Percentiles rank a stretch among this genome's conserved stretches.
These are phyloP conservation scores for Flaveria floridana DNA, from an alignment of 140 eudicot species.

Conservation along the genomic window DNA sequence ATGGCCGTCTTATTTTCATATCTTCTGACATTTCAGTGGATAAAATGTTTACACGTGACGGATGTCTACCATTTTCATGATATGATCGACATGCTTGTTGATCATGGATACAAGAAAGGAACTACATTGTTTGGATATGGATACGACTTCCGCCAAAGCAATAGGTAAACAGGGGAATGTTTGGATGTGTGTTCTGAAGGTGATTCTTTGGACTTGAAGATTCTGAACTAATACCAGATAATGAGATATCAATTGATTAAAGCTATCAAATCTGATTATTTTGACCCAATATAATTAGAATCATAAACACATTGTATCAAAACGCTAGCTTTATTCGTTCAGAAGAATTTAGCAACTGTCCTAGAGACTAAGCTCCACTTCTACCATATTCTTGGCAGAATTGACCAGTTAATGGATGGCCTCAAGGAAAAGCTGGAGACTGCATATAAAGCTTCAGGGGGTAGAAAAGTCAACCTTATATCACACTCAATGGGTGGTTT, in stretches of 20 bases:
- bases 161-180: conserved; percentile 42
- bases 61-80: conserved; percentile 92
- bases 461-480: conserved; percentile 80
- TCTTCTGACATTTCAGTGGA: conserved; percentile 49
- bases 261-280: neutral
- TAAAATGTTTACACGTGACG: conserved; percentile 61
- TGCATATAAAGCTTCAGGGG: conserved; percentile 87
- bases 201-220: conserved; percentile 3
- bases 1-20: too few relatives aligned
- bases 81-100: conserved; percentile 91
- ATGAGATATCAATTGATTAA: neutral
- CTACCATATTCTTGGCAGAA: conserved; percentile 50
- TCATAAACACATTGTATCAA: too few relatives aligned
- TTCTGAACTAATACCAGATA: neutral
- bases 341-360: neutral
- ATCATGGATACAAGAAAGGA: conserved; percentile 88
- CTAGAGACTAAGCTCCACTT: neutral
- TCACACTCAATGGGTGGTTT: conserved; percentile 98
- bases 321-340: neutral
- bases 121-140: conserved; percentile 93
- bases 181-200: neutral
- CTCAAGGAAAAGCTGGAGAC: conserved; percentile 67
- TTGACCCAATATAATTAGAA: too few relatives aligned
- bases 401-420: conserved; percentile 65
- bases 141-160: conserved; percentile 94